Evolutionary conservation across 306 rosid genomes (phyloP), one percentile per base, ranked within the genome.

Genomic region (Prosopis cineraria): DNA sequence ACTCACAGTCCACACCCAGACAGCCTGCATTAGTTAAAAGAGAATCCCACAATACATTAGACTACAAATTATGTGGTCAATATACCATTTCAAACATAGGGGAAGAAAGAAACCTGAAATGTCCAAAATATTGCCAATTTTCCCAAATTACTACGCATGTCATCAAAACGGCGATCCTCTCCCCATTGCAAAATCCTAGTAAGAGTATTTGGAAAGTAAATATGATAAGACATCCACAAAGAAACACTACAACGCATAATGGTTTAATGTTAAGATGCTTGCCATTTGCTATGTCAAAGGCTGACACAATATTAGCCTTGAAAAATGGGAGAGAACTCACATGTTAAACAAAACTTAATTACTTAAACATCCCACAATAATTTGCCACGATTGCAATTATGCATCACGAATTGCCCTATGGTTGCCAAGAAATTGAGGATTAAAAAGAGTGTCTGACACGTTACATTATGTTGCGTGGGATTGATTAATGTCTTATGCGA

Each of bases 1-100:
- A 82, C 98, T 93, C 80, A 95, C 99, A 30, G 94, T 45, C 98
- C 99, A 95, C 59, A 95, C 98, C 99, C 99, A 95, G 67, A 90
- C 90, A 78, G 98, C 98, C 99, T 95, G 89, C 69, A 87, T 63
- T 14, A 70, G 58, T 34, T 14, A 19, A 75, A 62, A 78, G 27
- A 7, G 68, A 40, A 41, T 45, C 48, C 58, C 60, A 68, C 19
- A 72, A 59, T n/a, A 62, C 63, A 60, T 45, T 36, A 78, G 75
- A 80, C 17, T 20, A 69, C 24, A 83, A 55, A 47, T 68, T 37
- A 66, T 58, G 53, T 17, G 78, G 63, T 13, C 33, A 73, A 16
- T 19, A 34, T 48, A 34, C 29, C 19, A 41, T 66, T 37, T 59
- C 39, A 25, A 75, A 80, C 36, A 65, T 53, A 31, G 40, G 33